Evolutionary conservation across 306 rosid genomes (phyloP), one percentile per base, ranked within the genome.

Genomic region (Boehmeria nivea): DNA sequence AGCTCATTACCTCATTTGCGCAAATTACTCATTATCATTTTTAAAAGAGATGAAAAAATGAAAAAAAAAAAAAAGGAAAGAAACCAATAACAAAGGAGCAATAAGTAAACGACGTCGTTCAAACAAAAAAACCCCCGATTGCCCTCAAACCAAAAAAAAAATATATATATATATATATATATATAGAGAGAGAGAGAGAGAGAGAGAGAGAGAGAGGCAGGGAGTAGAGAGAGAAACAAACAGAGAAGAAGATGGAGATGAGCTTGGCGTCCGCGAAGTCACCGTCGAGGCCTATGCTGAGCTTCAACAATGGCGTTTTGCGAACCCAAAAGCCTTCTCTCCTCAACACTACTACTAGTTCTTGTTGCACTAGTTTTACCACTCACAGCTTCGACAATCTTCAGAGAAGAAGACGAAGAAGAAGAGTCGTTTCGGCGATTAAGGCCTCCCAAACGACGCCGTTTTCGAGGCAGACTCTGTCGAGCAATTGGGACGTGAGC

Each of bases 401-500:
- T 24, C 14, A 3, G 0, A 11, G 33, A 13, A 8, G 22, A n/a
- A 22, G 37, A 22, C 8, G 57, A 40, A 68, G 40, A 51, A 77
- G 58, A 58, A 76, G 60, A 48, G 59, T 69, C 11, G 26, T 50
- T 15, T 58, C 66, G 34, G 10, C 43, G 27, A 69, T 67, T 51
- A 78, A 71, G 54, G 72, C 94, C 47, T 60, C 59, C 51, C 38
- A 63, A 26, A 49, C 22, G 48, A 69, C 66, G 21, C 59, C 76
- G 19, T 24, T 80, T 3, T 17, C 60, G 21, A 70, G 76, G 52
- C 54, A 24, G 38, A 85, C 93, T 66, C 68, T 91, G 68, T 76
- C 93, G 44, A 78, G 74, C 45, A 75, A 73, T 27, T 91, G 99
- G 99, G 63, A 68, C 48, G 66, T 44, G 12, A 37, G 47, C 1